phyloP scores from a whole-genome alignment of 2,329 filamentous ascomycete genomes.

The Chrysoporthe cubensis region DNA sequence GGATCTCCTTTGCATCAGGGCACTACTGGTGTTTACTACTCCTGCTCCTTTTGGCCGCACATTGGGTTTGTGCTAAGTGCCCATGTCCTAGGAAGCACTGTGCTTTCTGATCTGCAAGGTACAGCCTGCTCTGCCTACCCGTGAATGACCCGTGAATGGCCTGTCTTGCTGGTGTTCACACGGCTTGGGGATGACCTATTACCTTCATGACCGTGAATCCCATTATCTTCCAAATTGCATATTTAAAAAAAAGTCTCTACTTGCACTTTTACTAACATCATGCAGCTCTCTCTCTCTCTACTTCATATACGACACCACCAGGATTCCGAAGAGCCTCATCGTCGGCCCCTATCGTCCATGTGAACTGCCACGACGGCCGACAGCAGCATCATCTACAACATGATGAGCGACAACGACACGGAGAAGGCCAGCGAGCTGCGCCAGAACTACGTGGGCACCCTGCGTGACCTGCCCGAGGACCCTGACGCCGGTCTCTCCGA shows the following conservation, averaged over 20 bases:
- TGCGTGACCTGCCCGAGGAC: slow-evolving; percentile 35
- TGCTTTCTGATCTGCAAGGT: background rate
- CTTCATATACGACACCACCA: background rate
- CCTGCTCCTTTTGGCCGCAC: background rate
- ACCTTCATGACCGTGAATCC: background rate
- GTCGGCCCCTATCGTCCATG: background rate
- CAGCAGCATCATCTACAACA: slow-evolving; percentile 1
- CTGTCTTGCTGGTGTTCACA: background rate
- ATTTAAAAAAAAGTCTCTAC: background rate
- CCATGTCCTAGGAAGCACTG: background rate
- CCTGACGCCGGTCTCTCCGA: slow-evolving; percentile 39
- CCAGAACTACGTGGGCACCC: slow-evolving; percentile 23
- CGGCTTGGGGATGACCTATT: background rate
- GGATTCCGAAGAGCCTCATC: background rate
- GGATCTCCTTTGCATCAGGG: background rate
- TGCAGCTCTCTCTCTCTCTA: background rate
- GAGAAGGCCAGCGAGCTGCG: slow-evolving; percentile 26
- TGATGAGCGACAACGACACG: slow-evolving; percentile 26
- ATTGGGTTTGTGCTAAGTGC: background rate
- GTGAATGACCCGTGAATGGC: too few species aligned
- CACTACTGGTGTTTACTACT: background rate
- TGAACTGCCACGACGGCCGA: slow-evolving; percentile 9
- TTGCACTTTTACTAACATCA: slow-evolving; percentile 6
- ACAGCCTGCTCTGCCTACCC: background rate
- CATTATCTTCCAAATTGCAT: background rate